Evolutionary conservation across 108 stramenopile species (phyloP), one percentile per base, ranked within the genome.

Genomic region (Chaetoceros tenuissimus): DNA sequence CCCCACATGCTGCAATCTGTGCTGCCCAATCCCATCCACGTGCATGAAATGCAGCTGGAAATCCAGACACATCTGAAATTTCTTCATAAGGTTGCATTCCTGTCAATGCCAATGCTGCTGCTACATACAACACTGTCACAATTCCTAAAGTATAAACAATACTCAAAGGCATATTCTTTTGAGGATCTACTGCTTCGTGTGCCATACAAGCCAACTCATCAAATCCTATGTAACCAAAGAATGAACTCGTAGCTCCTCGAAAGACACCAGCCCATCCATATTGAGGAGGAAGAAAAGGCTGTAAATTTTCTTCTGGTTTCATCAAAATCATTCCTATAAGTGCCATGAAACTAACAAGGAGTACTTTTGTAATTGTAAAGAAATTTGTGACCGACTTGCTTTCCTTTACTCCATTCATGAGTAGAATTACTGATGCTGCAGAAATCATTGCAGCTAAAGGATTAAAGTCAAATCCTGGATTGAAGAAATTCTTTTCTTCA

Each of bases 181-280:
- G 48, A 20, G 96, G 86, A 73, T 96, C 66, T 29, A 77, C 75
- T 3, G 96, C 85, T 67, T 96, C 96, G 8, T 72, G 71, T 0
- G 89, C 86, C 45, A 96, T 61, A 40, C 87, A 90, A 53, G 80
- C 81, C 26, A 94, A 77, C 55, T 91, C 93, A 68, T 96, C 96
- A 61, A 87, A 96, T 2, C 96, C 96, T 21, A 96, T 59, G 54
- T 85, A 96, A 2, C 92, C 96, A 74, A 96, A 96, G 66, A 96
- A 95, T 22, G 84, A 80, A 66, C 60, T 48, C 60, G 44, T 0
- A 63, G 68, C 20, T 8, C 77, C 77, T 26, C 67, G 29, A 31
- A 81, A 40, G 21, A 86, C 68, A 34, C 81, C 81, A 1, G 46
- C n/a, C 10, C 44, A 13, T 21, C 77, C 77, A 48, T 72, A 72